Conservation (phyloP, 208 protist genomes). For the Acanthamoeba sp. region DNA sequence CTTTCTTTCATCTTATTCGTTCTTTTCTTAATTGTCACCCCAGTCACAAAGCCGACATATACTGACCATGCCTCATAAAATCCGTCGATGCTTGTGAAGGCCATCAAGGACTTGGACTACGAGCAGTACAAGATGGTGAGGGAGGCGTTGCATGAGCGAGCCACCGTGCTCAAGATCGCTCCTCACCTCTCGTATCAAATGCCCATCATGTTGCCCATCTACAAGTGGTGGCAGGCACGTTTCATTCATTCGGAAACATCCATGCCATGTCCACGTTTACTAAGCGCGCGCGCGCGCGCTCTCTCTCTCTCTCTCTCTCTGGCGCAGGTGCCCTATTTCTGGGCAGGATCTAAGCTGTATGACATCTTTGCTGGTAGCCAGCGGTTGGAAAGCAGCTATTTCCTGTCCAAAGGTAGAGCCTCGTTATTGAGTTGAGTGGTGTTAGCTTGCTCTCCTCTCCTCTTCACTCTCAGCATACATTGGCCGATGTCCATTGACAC, state of each 20-base stretch:
- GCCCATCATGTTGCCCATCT: constrained; percentile 87
- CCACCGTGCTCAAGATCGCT: constrained; percentile 95
- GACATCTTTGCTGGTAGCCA: constrained; percentile 43
- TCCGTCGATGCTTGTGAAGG: constrained; percentile 58
- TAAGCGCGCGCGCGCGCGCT: background rate
- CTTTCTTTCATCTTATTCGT: no score
- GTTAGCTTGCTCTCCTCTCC: no score
- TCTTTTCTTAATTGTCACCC: no score
- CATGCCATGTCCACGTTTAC: background rate
- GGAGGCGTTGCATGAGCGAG: constrained; percentile 94
- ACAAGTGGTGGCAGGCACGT: constrained; percentile 3
- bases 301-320: background rate
- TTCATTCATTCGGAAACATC: background rate
- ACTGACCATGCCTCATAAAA: no score
- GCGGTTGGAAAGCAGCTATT: constrained; percentile 29
- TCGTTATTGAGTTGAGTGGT: background rate
- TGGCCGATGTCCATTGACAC: no score
- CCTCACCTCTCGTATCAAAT: constrained; percentile 94
- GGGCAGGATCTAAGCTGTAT: constrained; percentile 26
- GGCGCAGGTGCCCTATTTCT: constrained; percentile 39
- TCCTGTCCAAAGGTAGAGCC: background rate
- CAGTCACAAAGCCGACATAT: background rate
- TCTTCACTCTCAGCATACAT: no score
- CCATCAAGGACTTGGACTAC: constrained; percentile 88
- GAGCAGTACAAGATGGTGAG: constrained; percentile 94